Percentiles rank a stretch among this genome's conserved stretches.
Conservation (phyloP, 495 filamentous ascomycete genomes). For the Tuber calosporum region DNA sequence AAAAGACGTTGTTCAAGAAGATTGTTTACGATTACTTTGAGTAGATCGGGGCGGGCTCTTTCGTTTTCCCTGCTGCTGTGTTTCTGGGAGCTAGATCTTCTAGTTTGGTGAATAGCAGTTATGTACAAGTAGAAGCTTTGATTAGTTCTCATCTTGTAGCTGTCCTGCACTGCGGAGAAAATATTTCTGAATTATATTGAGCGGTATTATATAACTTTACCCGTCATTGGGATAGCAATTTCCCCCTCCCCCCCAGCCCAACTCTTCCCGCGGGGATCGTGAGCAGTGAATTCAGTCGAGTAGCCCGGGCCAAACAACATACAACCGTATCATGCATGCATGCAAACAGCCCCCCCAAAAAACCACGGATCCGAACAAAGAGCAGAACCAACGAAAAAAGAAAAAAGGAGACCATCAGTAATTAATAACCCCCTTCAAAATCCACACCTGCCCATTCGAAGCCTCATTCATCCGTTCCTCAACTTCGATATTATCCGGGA, state of each 20-base stretch:
- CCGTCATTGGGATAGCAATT: background rate
- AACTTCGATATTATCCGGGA: slow-evolving; percentile 59
- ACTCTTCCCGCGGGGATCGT: background rate
- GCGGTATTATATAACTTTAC: background rate
- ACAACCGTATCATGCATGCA: background rate
- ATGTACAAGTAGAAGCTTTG: background rate
- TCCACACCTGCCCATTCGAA: slow-evolving; percentile 63
- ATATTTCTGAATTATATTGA: background rate
- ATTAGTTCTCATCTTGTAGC: background rate
- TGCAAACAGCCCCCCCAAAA: background rate
- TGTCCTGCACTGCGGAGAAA: background rate
- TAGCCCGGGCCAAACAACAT: background rate
- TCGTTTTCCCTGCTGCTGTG: background rate
- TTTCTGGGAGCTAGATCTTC: background rate
- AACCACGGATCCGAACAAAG: background rate
- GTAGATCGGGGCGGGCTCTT: background rate
- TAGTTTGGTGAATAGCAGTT: background rate
- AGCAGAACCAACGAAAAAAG: background rate
- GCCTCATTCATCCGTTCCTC: slow-evolving; percentile 54
- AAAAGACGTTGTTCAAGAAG: slow-evolving; percentile 54
- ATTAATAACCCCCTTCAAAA: slow-evolving; percentile 53
- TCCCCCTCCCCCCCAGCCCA: background rate
- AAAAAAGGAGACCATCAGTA: slow-evolving; percentile 44
- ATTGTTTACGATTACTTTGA: slow-evolving; percentile 63
- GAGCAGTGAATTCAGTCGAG: background rate